Conservation (phyloP, 2,329 filamentous ascomycete species). For the Cladosporium sp. region DNA sequence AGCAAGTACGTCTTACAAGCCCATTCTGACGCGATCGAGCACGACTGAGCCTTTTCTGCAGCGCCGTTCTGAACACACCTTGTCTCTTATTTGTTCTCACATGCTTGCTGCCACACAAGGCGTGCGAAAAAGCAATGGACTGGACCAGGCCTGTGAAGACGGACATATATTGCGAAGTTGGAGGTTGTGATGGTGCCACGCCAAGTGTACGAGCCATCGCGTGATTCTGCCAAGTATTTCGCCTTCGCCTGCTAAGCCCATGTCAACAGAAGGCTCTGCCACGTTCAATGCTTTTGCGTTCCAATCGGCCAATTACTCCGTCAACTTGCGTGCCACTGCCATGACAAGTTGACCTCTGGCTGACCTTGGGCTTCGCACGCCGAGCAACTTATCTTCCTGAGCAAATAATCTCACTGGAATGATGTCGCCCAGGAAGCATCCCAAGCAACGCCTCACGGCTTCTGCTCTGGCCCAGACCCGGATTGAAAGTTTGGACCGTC, state of each 20-base stretch:
- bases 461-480: constrained; percentile 7
- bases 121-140: not conserved
- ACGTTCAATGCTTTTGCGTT: not conserved
- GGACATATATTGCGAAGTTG: not conserved
- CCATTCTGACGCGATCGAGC: not conserved
- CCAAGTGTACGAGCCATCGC: constrained; percentile 1
- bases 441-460: constrained; percentile 10
- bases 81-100: not conserved
- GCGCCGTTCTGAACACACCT: not conserved
- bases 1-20: not conserved
- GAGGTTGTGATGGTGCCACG: not conserved
- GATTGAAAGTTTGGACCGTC: not conserved
- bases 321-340: not conserved
- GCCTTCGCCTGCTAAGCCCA: constrained; percentile 14
- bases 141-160: not conserved
- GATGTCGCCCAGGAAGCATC: not conserved
- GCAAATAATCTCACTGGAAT: not conserved
- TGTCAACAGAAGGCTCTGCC: not conserved
- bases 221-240: constrained; percentile 18
- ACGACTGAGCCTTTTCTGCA: not conserved
- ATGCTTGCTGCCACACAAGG: not conserved
- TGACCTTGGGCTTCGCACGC: constrained; percentile 5
- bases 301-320: constrained; percentile 2
- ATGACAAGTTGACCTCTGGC: constrained; percentile 1
- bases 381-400: constrained; percentile 1